Percentiles rank a stretch among this genome's conserved stretches.
Evolutionary conservation across 257 asterid species (phyloP).

Genomic region (Jacaranda mimosifolia): DNA sequence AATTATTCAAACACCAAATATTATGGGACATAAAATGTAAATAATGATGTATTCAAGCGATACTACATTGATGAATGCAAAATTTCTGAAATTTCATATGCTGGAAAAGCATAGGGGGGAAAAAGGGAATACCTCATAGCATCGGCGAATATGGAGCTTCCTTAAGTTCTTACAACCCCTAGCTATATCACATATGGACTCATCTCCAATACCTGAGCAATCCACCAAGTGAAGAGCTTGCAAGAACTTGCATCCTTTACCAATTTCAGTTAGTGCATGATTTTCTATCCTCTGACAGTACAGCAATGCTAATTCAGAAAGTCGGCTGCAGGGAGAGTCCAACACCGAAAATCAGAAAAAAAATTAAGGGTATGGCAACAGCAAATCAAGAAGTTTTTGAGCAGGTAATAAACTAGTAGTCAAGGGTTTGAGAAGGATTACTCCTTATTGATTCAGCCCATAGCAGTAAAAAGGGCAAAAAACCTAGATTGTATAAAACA

Average conservation of each 20-base stretch:
- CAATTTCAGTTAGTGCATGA: slow-evolving; percentile 76
- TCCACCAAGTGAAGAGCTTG: slow-evolving; percentile 95
- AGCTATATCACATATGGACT: slow-evolving; percentile 81
- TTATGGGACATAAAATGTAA: not conserved
- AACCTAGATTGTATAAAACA: slow-evolving; percentile 30
- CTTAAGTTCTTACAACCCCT: slow-evolving; percentile 77
- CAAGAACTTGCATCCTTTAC: slow-evolving; percentile 88
- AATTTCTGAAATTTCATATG: not conserved
- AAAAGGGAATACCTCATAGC: slow-evolving; percentile 72
- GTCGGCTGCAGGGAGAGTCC: slow-evolving; percentile 59
- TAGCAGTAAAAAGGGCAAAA: not conserved
- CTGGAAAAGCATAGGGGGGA: slow-evolving; percentile 2
- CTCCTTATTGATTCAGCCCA: slow-evolving; percentile 9
- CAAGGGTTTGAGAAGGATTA: slow-evolving; percentile 7
- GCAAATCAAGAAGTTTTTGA: slow-evolving; percentile 16
- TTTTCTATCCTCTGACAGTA: slow-evolving; percentile 81
- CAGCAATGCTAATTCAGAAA: slow-evolving; percentile 82
- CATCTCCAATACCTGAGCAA: slow-evolving; percentile 88
- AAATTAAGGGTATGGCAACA: not conserved
- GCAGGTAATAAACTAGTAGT: slow-evolving; percentile 22
- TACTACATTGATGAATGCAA: not conserved
- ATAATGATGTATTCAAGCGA: slow-evolving; percentile 13
- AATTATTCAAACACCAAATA: not conserved
- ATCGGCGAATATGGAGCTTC: slow-evolving; percentile 90
- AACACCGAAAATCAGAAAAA: slow-evolving; percentile 35